These are phyloP conservation scores for Mortierella alpina DNA, from an alignment of 192 early-diverging fungal species.

Conservation along the genomic window DNA sequence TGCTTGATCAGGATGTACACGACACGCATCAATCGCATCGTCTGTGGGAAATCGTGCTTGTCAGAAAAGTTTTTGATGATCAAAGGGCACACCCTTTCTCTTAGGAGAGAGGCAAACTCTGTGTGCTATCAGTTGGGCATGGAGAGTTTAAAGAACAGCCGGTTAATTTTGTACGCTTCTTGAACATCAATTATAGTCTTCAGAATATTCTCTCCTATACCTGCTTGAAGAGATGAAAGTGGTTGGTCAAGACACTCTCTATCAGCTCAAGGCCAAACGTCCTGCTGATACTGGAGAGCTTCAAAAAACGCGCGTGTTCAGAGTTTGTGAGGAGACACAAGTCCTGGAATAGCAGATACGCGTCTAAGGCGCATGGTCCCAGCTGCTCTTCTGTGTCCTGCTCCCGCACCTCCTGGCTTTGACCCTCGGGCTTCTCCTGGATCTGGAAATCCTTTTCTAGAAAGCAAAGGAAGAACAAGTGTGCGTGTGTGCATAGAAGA, in stretches of 20 bases:
- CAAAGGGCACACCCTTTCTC: constrained; percentile 88
- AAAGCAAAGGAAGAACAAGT: neutral
- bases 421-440: neutral
- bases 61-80: constrained; percentile 94
- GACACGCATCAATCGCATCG: constrained; percentile 85
- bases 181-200: neutral
- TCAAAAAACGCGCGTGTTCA: constrained; percentile 72
- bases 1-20: constrained; percentile 84
- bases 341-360: constrained; percentile 91
- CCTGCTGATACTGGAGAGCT: constrained; percentile 65
- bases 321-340: constrained; percentile 83
- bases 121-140: constrained; percentile 63
- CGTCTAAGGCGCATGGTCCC: constrained; percentile 79
- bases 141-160: neutral
- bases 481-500: too few species aligned
- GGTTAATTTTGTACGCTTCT: neutral
- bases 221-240: constrained; percentile 78
- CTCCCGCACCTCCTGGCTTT: neutral
- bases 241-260: constrained; percentile 87
- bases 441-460: neutral
- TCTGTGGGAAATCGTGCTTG: constrained; percentile 84
- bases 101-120: constrained; percentile 75
- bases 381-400: constrained; percentile 49
- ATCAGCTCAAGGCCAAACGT: constrained; percentile 92
- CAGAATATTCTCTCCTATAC: constrained; percentile 54